Evolutionary conservation across 768 basidiomycete genomes (phyloP).

Genomic region (Calocybe gangraenosa): DNA sequence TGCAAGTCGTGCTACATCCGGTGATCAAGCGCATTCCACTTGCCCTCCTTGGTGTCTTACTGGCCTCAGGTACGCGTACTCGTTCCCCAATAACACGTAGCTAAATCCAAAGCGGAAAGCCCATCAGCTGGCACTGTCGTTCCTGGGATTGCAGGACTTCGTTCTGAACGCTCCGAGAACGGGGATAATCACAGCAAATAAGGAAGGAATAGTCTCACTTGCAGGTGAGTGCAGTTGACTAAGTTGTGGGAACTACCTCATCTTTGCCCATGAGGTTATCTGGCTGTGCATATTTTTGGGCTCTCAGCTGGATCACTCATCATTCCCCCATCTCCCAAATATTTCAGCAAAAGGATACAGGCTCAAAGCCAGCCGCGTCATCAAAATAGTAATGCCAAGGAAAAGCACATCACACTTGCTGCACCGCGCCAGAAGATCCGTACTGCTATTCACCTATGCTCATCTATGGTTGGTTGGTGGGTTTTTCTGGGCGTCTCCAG

Average conservation of each 20-base stretch:
- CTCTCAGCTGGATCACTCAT: slow-evolving; percentile 76
- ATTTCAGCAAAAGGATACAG: slow-evolving; percentile 56
- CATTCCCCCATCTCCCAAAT: slow-evolving; percentile 73
- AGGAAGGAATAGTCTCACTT: slow-evolving; percentile 86
- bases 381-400: slow-evolving; percentile 9
- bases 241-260: not conserved
- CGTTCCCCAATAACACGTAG: not conserved
- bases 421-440: slow-evolving; percentile 63
- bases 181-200: slow-evolving; percentile 73
- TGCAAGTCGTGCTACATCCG: slow-evolving; percentile 69
- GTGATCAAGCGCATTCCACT: slow-evolving; percentile 54
- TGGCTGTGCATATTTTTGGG: slow-evolving; percentile 86
- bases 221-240: slow-evolving; percentile 39
- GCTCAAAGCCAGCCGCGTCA: slow-evolving; percentile 8
- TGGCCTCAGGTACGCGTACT: slow-evolving; percentile 49
- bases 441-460: slow-evolving; percentile 70
- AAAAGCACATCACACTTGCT: slow-evolving; percentile 14
- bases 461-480: slow-evolving; percentile 84
- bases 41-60: slow-evolving; percentile 54
- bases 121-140: slow-evolving; percentile 66
- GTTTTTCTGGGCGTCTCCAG: slow-evolving; percentile 37
- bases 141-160: slow-evolving; percentile 53
- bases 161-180: slow-evolving; percentile 62
- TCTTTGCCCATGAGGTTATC: slow-evolving; percentile 71
- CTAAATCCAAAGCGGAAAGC: slow-evolving; percentile 35